phyloP scores from a whole-genome alignment of 2,329 filamentous ascomycete genomes.

The Talaromyces amestolkiae region DNA sequence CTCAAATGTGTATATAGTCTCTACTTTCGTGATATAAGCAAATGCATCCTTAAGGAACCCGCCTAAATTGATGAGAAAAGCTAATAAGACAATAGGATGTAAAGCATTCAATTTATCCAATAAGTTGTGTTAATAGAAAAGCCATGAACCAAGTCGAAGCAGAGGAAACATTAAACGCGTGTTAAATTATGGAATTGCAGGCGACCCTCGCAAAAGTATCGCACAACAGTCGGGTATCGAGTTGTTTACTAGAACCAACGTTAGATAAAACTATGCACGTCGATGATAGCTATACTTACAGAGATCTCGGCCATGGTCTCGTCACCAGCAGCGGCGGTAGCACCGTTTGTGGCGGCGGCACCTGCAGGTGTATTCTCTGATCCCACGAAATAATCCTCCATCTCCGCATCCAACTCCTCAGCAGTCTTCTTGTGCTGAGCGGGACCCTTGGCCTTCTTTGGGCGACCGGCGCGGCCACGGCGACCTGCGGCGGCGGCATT shows the following conservation, averaged over 20 bases:
- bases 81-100: not conserved
- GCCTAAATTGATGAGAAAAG: not conserved
- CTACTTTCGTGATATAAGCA: not conserved
- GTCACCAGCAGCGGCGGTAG: constrained; percentile 51
- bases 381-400: constrained; percentile 83
- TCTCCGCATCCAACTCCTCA: constrained; percentile 94
- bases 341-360: constrained; percentile 47
- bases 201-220: not conserved
- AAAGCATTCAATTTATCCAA: not conserved
- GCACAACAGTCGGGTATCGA: constrained; percentile 1
- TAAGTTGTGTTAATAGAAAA: not conserved
- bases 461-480: constrained; percentile 46
- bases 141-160: not conserved
- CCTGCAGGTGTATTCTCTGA: constrained; percentile 42
- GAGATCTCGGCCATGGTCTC: constrained; percentile 58
- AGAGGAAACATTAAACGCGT: not conserved
- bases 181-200: not conserved
- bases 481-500: constrained; percentile 51
- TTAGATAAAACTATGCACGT: constrained; percentile 1
- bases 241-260: not conserved
- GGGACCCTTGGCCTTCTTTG: constrained; percentile 58
- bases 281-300: constrained; percentile 33
- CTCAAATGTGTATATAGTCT: not conserved
- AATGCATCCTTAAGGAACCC: not conserved
- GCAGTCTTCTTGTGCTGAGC: constrained; percentile 80